Percentiles rank a stretch among this genome's conserved stretches.
phyloP scores from a whole-genome alignment of 2,329 filamentous ascomycete species.

The Colletotrichum tanaceti region DNA sequence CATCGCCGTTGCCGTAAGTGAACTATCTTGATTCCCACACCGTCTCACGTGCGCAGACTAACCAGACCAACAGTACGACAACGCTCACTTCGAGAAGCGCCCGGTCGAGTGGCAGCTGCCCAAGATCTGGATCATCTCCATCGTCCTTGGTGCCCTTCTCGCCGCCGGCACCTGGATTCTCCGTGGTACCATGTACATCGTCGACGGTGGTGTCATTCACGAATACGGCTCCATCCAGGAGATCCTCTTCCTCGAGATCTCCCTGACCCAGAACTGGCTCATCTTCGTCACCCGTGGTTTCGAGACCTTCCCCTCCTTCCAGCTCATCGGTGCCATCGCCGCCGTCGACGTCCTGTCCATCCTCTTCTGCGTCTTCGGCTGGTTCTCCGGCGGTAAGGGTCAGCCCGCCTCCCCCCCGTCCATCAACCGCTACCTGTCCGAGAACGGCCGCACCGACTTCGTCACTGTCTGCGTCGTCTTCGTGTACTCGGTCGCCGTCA shows the following conservation, averaged over 20 bases:
- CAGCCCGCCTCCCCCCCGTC: constrained; percentile 48
- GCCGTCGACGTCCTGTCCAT: constrained; percentile 78
- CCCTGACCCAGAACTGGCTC: constrained; percentile 81
- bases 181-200: constrained; percentile 75
- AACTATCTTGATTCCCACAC: rapidly evolving
- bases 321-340: constrained; percentile 77
- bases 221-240: constrained; percentile 81
- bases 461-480: constrained; percentile 74
- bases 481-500: constrained; percentile 74
- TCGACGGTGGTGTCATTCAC: constrained; percentile 78
- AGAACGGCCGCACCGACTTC: constrained; percentile 58
- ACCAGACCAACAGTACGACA: constrained; percentile 66
- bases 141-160: constrained; percentile 75
- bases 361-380: constrained; percentile 80
- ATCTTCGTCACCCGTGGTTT: constrained; percentile 82
- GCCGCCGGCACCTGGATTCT: constrained; percentile 79
- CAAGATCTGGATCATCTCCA: constrained; percentile 83
- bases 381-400: constrained; percentile 68
- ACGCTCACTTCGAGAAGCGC: constrained; percentile 79
- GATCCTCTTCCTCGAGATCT: constrained; percentile 79
- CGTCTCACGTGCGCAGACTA: not conserved
- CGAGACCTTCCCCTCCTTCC: constrained; percentile 79
- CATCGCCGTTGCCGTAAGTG: constrained; percentile 71
- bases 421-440: constrained; percentile 50
- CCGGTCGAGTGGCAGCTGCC: constrained; percentile 85